Evolutionary conservation across 441 rosid species (phyloP).

Genomic region (Arabidopsis lyrata): DNA sequence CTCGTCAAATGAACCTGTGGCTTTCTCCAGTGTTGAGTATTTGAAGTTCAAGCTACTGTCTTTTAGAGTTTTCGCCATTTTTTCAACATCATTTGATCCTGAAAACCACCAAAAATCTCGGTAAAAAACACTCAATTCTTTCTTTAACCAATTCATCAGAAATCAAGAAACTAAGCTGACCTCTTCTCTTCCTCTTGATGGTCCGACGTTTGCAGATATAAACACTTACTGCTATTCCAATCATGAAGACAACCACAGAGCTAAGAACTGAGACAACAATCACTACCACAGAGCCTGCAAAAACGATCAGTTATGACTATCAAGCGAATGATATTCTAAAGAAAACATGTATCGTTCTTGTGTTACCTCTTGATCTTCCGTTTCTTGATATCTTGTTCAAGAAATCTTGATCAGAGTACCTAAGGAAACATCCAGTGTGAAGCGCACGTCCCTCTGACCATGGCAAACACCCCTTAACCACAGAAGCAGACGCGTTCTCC

Average conservation of each 20-base stretch:
- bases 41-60: conserved; percentile 93
- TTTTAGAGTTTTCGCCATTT: conserved; percentile 68
- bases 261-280: conserved; percentile 58
- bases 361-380: conserved; percentile 68
- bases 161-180: conserved; percentile 26
- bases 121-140: not conserved
- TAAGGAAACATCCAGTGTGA: conserved; percentile 84
- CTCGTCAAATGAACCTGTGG: conserved; percentile 72
- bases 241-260: conserved; percentile 53
- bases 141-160: not conserved
- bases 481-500: conserved; percentile 66
- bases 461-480: conserved; percentile 70
- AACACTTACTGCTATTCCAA: conserved; percentile 49
- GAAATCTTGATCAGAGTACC: conserved; percentile 81
- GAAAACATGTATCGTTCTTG: not conserved
- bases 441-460: conserved; percentile 87
- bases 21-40: conserved; percentile 87
- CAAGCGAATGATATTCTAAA: not conserved
- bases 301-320: conserved; percentile 18
- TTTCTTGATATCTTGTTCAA: conserved; percentile 60
- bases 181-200: conserved; percentile 61
- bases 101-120: conserved; percentile 1
- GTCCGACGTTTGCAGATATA: conserved; percentile 51
- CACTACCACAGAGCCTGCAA: conserved; percentile 54
- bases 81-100: conserved; percentile 78